phyloP scores from a whole-genome alignment of 768 basidiomycete species.

The Termitomyces sp. region DNA sequence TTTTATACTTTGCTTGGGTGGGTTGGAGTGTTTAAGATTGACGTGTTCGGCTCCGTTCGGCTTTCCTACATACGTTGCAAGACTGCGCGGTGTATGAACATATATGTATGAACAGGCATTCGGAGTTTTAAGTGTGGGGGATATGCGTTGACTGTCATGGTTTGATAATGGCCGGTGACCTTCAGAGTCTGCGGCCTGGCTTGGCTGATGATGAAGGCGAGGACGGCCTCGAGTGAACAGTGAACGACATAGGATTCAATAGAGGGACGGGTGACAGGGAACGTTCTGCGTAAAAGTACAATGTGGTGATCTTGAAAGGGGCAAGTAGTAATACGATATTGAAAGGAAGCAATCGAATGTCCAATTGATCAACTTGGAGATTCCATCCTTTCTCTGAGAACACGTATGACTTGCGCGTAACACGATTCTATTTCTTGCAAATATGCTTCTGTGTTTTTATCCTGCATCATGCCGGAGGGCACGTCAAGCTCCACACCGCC shows the following conservation, averaged over 20 bases:
- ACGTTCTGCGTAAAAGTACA: background rate
- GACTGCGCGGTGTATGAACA: background rate
- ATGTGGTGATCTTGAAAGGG: background rate
- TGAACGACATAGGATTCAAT: background rate
- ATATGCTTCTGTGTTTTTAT: conserved; percentile 64
- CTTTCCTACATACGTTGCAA: background rate
- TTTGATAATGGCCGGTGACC: background rate
- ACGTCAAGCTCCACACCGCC: conserved; percentile 50
- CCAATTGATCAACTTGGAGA: background rate
- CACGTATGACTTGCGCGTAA: conserved; percentile 28
- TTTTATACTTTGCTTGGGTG: background rate
- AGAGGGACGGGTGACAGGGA: background rate
- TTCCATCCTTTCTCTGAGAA: conserved; percentile 23
- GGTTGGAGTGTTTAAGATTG: background rate
- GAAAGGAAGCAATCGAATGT: too few relatives aligned
- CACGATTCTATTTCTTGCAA: conserved; percentile 35
- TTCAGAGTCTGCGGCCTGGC: background rate
- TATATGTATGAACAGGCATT: background rate
- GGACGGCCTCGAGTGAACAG: too few relatives aligned
- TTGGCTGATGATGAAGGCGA: background rate
- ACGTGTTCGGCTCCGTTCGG: background rate
- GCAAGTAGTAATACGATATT: background rate
- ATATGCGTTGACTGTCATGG: background rate
- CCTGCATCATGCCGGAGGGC: conserved; percentile 63
- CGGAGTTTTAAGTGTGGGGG: background rate